These are phyloP conservation scores for Phialemonium atrogriseum DNA, from an alignment of 2,329 filamentous ascomycete genomes.

Conservation along the genomic window DNA sequence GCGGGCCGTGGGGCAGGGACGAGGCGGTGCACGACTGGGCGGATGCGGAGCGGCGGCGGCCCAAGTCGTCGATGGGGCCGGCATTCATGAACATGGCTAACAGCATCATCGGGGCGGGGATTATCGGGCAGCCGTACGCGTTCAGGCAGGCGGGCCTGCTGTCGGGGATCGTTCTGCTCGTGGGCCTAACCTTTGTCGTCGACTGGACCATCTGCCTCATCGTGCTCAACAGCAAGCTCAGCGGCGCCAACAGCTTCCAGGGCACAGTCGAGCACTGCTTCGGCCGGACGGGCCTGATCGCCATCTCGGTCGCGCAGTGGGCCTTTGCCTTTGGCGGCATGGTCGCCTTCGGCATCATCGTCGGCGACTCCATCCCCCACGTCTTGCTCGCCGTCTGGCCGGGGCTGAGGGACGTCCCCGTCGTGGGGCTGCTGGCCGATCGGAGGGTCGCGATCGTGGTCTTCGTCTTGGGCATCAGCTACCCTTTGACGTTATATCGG, in stretches of 20 bases:
- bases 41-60: slow-evolving; percentile 51
- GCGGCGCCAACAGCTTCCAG: slow-evolving; percentile 89
- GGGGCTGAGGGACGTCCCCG: slow-evolving; percentile 58
- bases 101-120: slow-evolving; percentile 79
- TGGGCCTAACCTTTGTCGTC: slow-evolving; percentile 72
- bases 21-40: slow-evolving; percentile 39
- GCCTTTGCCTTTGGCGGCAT: slow-evolving; percentile 98
- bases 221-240: slow-evolving; percentile 95
- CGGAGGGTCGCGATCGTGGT: slow-evolving; percentile 79
- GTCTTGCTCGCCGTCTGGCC: slow-evolving; percentile 81
- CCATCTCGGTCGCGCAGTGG: slow-evolving; percentile 89
- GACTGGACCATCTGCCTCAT: slow-evolving; percentile 98
- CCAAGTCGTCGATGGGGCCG: slow-evolving; percentile 75
- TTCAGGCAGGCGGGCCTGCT: slow-evolving; percentile 83
- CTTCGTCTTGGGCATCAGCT: slow-evolving; percentile 79
- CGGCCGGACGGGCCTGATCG: slow-evolving; percentile 76
- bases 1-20: too few species aligned
- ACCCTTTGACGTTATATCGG: slow-evolving; percentile 84
- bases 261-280: slow-evolving; percentile 95
- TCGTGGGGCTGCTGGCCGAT: slow-evolving; percentile 76
- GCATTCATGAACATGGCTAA: slow-evolving; percentile 99
- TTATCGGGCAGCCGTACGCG: slow-evolving; percentile 88
- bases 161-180: slow-evolving; percentile 69
- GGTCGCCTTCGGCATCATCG: slow-evolving; percentile 96
- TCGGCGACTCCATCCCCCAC: slow-evolving; percentile 92